phyloP scores from a whole-genome alignment of 345 rosid species.

The Pseudoturritis turrita region DNA sequence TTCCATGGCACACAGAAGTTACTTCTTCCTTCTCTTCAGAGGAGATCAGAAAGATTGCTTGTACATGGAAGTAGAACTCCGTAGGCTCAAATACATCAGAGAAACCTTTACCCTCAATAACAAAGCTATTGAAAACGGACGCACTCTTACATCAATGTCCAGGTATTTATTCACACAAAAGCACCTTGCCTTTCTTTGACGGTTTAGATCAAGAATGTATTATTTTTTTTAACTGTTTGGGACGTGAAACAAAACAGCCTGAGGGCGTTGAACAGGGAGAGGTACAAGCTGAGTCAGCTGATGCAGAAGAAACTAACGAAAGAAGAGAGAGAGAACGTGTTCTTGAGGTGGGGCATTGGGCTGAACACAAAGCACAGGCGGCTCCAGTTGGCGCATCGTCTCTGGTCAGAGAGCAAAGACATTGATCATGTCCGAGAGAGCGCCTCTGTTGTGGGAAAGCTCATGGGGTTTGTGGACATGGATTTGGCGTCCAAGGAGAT shows the following conservation, averaged over 20 bases:
- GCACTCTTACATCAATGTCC: constrained; percentile 35
- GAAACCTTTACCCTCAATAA: constrained; percentile 44
- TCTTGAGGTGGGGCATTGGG: constrained; percentile 65
- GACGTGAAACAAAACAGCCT: constrained; percentile 37
- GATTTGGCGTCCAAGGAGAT: constrained; percentile 43
- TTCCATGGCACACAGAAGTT: constrained; percentile 79
- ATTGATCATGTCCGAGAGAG: constrained; percentile 67
- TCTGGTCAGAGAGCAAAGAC: constrained; percentile 64
- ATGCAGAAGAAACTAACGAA: constrained; percentile 53
- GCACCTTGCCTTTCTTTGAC: not conserved
- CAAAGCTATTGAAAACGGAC: constrained; percentile 53
- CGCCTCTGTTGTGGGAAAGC: constrained; percentile 61
- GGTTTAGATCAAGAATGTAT: not conserved
- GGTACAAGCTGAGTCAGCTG: constrained; percentile 55
- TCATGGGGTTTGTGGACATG: constrained; percentile 50
- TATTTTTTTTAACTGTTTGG: not conserved
- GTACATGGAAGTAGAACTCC: constrained; percentile 88
- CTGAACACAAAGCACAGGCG: constrained; percentile 60
- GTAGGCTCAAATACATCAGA: constrained; percentile 63
- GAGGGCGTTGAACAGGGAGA: constrained; percentile 57
- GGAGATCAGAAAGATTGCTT: constrained; percentile 75
- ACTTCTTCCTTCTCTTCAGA: constrained; percentile 77
- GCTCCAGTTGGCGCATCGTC: constrained; percentile 47
- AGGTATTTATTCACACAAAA: constrained; percentile 41
- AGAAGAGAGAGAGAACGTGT: constrained; percentile 62